These are phyloP conservation scores for Saturnispora besseyi DNA, from an alignment of 805 yeast species.

Conservation along the genomic window DNA sequence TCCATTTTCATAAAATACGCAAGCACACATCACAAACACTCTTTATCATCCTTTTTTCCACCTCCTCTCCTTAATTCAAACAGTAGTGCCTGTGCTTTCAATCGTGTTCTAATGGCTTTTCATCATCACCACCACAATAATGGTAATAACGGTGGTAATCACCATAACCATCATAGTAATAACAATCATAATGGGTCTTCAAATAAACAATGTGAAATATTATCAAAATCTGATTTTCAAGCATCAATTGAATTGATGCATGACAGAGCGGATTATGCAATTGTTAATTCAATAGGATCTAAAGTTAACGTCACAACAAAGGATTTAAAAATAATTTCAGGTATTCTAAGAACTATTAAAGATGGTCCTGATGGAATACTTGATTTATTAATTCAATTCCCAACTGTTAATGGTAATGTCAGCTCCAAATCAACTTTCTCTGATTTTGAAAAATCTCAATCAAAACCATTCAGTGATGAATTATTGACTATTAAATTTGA, in stretches of 20 bases:
- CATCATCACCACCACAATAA: not conserved
- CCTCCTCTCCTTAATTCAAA: not conserved
- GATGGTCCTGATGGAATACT: conserved; percentile 33
- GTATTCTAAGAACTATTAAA: conserved; percentile 45
- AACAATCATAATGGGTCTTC: not conserved
- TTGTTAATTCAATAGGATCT: conserved; percentile 53
- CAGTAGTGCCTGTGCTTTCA: not conserved
- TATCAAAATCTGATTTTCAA: conserved; percentile 23
- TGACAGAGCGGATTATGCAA: conserved; percentile 47
- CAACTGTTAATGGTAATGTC: conserved; percentile 32
- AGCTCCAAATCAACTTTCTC: conserved; percentile 34
- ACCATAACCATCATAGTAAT: not conserved
- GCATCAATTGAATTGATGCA: conserved; percentile 30
- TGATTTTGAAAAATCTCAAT: conserved; percentile 17
- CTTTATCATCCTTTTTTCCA: not conserved
- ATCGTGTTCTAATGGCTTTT: not conserved
- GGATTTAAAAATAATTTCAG: conserved; percentile 36
- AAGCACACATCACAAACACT: too few species aligned
- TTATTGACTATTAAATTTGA: conserved; percentile 9
- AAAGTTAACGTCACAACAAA: conserved; percentile 51
- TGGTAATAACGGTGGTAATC: not conserved
- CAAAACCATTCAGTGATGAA: conserved; percentile 9
- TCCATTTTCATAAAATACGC: too few species aligned
- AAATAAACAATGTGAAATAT: conserved; percentile 8
- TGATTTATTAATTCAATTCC: conserved; percentile 47